Base-by-base conservation (phyloP, 345 rosid genomes). In the Aethionema arabicum region DNA sequence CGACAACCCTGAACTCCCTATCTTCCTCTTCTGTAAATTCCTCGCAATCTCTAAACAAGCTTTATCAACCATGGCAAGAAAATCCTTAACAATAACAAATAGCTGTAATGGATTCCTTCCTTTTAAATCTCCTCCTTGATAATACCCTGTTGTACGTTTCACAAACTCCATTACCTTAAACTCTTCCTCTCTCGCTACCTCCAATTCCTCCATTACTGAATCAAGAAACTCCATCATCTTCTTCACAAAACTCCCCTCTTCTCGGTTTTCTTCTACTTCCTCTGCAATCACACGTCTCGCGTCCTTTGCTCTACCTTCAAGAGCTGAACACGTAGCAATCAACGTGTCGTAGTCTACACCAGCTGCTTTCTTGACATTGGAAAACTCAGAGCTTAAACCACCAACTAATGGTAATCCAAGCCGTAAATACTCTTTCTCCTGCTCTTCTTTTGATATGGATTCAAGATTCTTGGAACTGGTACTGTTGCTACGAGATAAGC, bases 291-390 rank as follows among this genome's bases (percentile, higher is more conserved):
- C 68, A 3, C 11, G 32, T 51, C 65, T 75, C 11, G 70, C 69
- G 52, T 85, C 97, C 35, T 76, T 74, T 10, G 74, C 70, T 10
- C 86, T 81, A 8, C 50, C 67, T n/a, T 63, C 38, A 30, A 92
- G 80, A 68, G 74, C 63, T 0, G 81, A 69, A 60, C 79, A 77
- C 40, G 84, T 83, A 4, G 77, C 69, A 15, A 76, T 53, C 7
- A 85, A 66, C 0, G 74, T 35, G 3, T 79, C 79, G 40, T 74
- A 82, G 56, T 89, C 96, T 11, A 85, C 44, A 7, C 52, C 10
- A 0, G 97, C 99, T n/a, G 99, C 95, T 74, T 84, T 90, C 80
- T 80, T 87, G 13, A 83, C 96, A 21, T 78, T 84, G 31, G 79
- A 65, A 76, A 93, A 85, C 69, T 90, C 91, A 3, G 83, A 64